Evolutionary conservation across 2,329 filamentous ascomycete genomes (phyloP).

Genomic region (Fusarium aywerte): DNA sequence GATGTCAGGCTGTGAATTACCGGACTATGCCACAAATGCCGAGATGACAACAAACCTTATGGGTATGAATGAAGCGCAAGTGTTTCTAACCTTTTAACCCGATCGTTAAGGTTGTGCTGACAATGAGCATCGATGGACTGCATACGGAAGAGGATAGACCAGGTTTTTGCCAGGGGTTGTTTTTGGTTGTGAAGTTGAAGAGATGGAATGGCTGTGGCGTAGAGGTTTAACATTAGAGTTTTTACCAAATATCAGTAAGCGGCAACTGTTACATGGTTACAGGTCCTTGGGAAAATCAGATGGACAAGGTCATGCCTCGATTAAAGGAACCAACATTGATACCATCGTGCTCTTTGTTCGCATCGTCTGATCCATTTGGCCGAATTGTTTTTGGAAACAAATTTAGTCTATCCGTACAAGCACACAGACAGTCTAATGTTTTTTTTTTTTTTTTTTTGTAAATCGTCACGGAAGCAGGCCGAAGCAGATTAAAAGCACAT

Average conservation of each 20-base stretch:
- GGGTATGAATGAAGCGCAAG: slow-evolving; percentile 9
- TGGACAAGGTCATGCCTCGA: slow-evolving; percentile 23
- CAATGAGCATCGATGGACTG: background rate
- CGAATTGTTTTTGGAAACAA: background rate
- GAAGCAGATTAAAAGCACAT: slow-evolving; percentile 4
- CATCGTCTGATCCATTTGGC: background rate
- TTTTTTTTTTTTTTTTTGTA: no score
- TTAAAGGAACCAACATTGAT: slow-evolving; percentile 7
- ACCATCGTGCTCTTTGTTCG: slow-evolving; percentile 9
- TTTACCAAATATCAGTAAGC: background rate
- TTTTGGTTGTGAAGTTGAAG: background rate
- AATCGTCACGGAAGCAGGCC: slow-evolving; percentile 11
- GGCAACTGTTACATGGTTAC: background rate
- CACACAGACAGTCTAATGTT: background rate
- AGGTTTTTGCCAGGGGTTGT: slow-evolving; percentile 3
- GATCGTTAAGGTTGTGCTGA: slow-evolving; percentile 1
- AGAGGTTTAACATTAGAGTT: slow-evolving; percentile 13
- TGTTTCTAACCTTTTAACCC: background rate
- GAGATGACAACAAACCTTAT: slow-evolving; percentile 11
- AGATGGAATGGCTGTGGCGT: slow-evolving; percentile 4
- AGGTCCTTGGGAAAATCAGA: slow-evolving; percentile 13
- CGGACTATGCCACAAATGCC: slow-evolving; percentile 31
- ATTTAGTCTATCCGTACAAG: background rate
- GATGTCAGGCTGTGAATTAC: slow-evolving; percentile 23
- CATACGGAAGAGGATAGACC: slow-evolving; percentile 8